These are phyloP conservation scores for Cyclotella choctawhatcheeana DNA, from an alignment of 108 stramenopile genomes.

Conservation along the genomic window DNA sequence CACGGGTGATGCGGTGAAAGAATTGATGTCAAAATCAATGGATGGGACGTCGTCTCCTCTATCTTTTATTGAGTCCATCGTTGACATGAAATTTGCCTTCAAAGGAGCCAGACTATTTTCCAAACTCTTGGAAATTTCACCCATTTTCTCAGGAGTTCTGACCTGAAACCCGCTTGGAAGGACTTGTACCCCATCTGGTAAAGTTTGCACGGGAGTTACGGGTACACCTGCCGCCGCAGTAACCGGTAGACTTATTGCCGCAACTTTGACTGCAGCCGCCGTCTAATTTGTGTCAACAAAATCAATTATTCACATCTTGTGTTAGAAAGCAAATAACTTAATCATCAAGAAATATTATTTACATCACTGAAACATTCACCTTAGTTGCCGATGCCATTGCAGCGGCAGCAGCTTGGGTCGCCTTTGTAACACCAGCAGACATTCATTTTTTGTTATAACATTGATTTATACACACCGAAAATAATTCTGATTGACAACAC, in stretches of 20 bases:
- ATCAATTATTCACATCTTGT: neutral
- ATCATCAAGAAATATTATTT: neutral
- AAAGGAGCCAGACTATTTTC: conserved; percentile 30
- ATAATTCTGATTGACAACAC: too few relatives aligned
- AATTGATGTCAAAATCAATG: neutral
- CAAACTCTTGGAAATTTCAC: conserved; percentile 22
- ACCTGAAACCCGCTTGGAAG: conserved; percentile 19
- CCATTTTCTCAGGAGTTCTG: conserved; percentile 23
- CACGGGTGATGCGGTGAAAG: conserved; percentile 9
- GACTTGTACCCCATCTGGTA: conserved; percentile 12
- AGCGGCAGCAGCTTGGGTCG: conserved; percentile 30
- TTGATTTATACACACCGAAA: too few relatives aligned
- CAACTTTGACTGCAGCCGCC: conserved; percentile 12
- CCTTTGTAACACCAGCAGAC: too few relatives aligned
- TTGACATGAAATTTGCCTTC: conserved; percentile 31
- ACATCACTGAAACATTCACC: neutral
- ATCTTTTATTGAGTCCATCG: neutral
- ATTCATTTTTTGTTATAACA: too few relatives aligned
- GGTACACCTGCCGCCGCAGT: conserved; percentile 19
- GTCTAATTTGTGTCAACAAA: neutral
- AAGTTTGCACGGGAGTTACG: too few relatives aligned
- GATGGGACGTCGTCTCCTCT: neutral
- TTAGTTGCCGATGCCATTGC: conserved; percentile 23
- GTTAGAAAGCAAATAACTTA: neutral
- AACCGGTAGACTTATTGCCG: conserved; percentile 3